Evolutionary conservation across 2,329 filamentous ascomycete species (phyloP), one percentile per base, ranked within the genome.

Genomic region (Myotisia sp.): DNA sequence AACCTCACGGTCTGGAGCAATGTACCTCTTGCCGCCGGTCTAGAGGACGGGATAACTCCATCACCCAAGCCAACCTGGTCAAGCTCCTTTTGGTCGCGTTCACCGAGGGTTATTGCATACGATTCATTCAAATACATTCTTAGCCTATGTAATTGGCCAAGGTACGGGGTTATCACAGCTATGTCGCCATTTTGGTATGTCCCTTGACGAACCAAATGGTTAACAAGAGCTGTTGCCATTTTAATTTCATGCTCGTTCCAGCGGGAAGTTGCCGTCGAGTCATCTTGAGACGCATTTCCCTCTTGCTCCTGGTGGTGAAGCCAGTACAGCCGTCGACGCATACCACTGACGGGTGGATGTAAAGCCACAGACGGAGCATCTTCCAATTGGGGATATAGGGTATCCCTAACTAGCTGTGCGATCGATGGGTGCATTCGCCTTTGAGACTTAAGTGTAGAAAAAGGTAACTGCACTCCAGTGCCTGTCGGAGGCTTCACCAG

Each of bases 351-450:
- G 10, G 58, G 43, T 0, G 65, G 63, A 36, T 62, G 56, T 0
- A 42, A 17, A 0, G 2, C 18, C 0, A 60, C 59, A 1, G 42
- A 50, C 0, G 53, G 41, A 5, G 63, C 59, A 44, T 82, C 75
- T 9, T 63, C 34, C 0, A 82, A 54, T 0, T 56, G 43, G 0
- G 66, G 68, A 39, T 82, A 81, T 0, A 78, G 48, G 0, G 70
- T 68, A 0, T 62, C 52, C 1, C 71, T 59, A 6, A 82, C 58
- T 0, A 83, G 62, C 2, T 52, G 49, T 0, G 78, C 65, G 6
- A 83, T 75, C 0, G 60, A 61, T 0, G 76, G 77, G 33, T 68
- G 64, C 75, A 82, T 82, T 7, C 76, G 64, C 8, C 74, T 58
- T 47, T 83, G 76, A 0, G 64, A 66, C 7, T 73, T 57, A 2